Evolutionary conservation across 2,329 filamentous ascomycete genomes (phyloP).

Genomic region (Tricladium varicosporioides): DNA sequence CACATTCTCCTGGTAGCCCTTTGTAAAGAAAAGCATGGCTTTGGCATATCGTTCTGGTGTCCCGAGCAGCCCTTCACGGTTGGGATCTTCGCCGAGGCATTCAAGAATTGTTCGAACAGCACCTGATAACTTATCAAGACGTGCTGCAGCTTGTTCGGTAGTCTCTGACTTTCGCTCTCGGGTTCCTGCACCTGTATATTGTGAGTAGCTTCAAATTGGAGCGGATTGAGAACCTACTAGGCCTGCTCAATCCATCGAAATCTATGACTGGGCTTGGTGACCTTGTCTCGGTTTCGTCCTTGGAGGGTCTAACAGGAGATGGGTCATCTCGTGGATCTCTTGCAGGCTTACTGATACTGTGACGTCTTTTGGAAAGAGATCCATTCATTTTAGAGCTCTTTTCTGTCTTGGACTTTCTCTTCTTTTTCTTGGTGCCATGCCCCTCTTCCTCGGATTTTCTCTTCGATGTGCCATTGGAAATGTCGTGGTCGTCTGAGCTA

Average conservation of each 20-base stretch:
- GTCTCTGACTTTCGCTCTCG: constrained; percentile 59
- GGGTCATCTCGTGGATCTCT: constrained; percentile 56
- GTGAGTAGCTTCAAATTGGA: not conserved
- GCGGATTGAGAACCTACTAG: constrained; percentile 41
- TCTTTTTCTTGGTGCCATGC: constrained; percentile 23
- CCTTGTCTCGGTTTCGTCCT: constrained; percentile 34
- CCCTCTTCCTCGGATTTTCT: constrained; percentile 16
- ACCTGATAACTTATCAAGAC: constrained; percentile 57
- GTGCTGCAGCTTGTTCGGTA: constrained; percentile 47
- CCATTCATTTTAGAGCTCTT: constrained; percentile 23
- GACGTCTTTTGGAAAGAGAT: constrained; percentile 41
- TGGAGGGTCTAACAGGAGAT: constrained; percentile 22
- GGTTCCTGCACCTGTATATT: constrained; percentile 56
- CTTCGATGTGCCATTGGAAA: constrained; percentile 18
- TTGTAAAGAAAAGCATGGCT: constrained; percentile 92
- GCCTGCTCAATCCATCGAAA: constrained; percentile 59
- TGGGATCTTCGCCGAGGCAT: constrained; percentile 66
- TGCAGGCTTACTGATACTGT: constrained; percentile 59
- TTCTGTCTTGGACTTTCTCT: constrained; percentile 27
- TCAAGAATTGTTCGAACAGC: constrained; percentile 66
- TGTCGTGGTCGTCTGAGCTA: constrained; percentile 8
- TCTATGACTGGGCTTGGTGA: constrained; percentile 59
- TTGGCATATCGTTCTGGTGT: constrained; percentile 89
- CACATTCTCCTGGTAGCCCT: constrained; percentile 94
- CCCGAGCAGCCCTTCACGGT: constrained; percentile 61